Evolutionary conservation across 2,329 filamentous ascomycete species (phyloP), one percentile per base, ranked within the genome.

Genomic region (Colletotrichum neosansevieriae): DNA sequence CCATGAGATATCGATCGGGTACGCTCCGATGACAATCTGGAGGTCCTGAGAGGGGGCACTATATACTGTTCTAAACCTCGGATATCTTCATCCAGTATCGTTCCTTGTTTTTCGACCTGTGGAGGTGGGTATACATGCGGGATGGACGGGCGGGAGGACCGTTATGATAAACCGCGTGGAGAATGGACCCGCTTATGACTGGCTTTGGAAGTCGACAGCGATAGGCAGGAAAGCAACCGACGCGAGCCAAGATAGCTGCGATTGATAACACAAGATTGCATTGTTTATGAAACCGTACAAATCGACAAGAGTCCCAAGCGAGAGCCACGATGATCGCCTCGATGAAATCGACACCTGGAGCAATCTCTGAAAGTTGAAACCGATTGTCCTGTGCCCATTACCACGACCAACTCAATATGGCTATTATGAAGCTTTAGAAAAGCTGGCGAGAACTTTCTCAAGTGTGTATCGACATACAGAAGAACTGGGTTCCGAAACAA

Each of bases 401-500:
- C 49, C 9, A n/a, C 36, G 17, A 29, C 17, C 9, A 38, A 51
- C 2, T 4, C 38, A 53, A 38, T 6, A 65, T 65, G 57, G 38
- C 17, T 4, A 61, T 40, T 6, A 60, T 5, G 7, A 17, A 17
- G 13, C 17, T 34, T 15, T 1, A 47, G n/a, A 29, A 24, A 12
- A 36, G 36, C 45, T 66, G 63, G 63, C 9, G 38, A 17, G 56
- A 66, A 19, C 57, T 61, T 2, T 29, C 63, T 7, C 40, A 40
- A 21, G 13, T 12, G 3, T 66, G 63, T 17, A 36, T 66, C 5
- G 47, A 54, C 6, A 53, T 66, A 2, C 63, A 66, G 49, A 24
- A 49, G 9, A 75, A 78, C 57, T 85, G 85, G 1, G 88, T 91
- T 53, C 88, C 89, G 0, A 67, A 79, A 1, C 84, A 89, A 72